Evolutionary conservation across 75 land plant species (phyloP).

Genomic region (Sequoiadendron giganteum): DNA sequence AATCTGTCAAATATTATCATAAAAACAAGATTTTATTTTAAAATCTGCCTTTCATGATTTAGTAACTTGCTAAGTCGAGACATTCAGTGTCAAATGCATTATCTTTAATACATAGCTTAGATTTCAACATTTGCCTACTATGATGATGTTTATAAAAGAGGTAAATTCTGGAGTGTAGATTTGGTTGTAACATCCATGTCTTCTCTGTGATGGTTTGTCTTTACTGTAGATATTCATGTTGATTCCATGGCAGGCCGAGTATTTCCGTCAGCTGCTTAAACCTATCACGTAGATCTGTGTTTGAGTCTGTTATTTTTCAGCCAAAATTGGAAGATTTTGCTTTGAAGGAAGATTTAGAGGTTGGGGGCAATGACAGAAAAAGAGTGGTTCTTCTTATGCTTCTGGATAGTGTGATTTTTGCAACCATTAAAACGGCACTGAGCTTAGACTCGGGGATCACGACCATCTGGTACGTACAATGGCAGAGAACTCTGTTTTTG

Average conservation of each 20-base stretch:
- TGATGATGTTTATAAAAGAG: background rate
- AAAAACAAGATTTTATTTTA: too few species aligned
- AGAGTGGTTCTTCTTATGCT: background rate
- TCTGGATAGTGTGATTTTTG: slow-evolving; percentile 1
- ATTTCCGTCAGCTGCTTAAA: slow-evolving; percentile 71
- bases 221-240: slow-evolving; percentile 4
- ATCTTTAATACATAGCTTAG: too few species aligned
- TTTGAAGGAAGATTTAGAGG: background rate
- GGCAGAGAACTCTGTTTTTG: background rate
- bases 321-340: background rate
- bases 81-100: background rate
- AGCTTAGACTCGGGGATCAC: slow-evolving; percentile 9
- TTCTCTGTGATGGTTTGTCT: background rate
- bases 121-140: too few species aligned
- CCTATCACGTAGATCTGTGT: slow-evolving; percentile 59
- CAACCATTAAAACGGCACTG: background rate
- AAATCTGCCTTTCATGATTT: too few species aligned
- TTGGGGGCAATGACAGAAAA: slow-evolving; percentile 11
- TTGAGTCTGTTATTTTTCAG: slow-evolving; percentile 3
- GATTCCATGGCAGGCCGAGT: slow-evolving; percentile 48
- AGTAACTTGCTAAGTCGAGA: background rate
- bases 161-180: background rate
- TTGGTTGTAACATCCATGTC: background rate
- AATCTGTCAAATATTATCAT: too few species aligned
- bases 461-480: background rate